Base-by-base conservation (phyloP, 2,329 filamentous ascomycete genomes). In the Macroventuria anomochaeta region DNA sequence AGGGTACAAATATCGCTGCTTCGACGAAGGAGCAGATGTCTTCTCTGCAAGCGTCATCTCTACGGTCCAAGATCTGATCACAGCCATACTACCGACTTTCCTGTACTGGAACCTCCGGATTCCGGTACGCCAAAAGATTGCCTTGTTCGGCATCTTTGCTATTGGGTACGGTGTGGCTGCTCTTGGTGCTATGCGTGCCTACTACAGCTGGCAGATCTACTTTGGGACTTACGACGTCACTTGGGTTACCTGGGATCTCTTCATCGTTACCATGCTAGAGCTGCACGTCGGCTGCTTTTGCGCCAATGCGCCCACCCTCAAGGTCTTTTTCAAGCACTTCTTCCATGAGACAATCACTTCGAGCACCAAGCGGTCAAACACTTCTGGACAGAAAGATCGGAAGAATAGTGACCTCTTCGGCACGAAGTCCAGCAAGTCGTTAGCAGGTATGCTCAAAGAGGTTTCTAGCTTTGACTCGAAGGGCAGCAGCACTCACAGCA, bases 261-360 rank as follows among this genome's bases (percentile, higher is more conserved):
- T 64, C 17, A 39, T 64, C 1, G 59, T 55, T 21, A 55, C 61
- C 2, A 48, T 71, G 42, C 38, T 71, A 7, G 69, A 72, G 50
- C 46, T 71, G 1, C 65, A 71, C 21, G 57, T 72, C 10, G 70
- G 69, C 1, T 63, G 58, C 6, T 65, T 70, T 13, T 72, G 70
- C 38, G 69, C 69, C 8, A 71, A 71, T 8, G 64, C 65, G 1
- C 70, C 70, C 2, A 62, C 67, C 1, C 53, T 70, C 7, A 72
- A 72, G 31, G 63, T 71, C n/a, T 71, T 72, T 46, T 71, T 71
- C 64, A 66, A 61, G 28, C 60, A 67, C 36, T 65, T 65, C 58
- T 63, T 72, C 61, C 51, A 59, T 3, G 65, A 69, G 2, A 63
- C 48, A 17, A 44, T 69, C 28, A 58, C 51, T 2, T 60, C 54